phyloP scores from a whole-genome alignment of 2,329 filamentous ascomycete genomes.

The Fusarium miscanthi region DNA sequence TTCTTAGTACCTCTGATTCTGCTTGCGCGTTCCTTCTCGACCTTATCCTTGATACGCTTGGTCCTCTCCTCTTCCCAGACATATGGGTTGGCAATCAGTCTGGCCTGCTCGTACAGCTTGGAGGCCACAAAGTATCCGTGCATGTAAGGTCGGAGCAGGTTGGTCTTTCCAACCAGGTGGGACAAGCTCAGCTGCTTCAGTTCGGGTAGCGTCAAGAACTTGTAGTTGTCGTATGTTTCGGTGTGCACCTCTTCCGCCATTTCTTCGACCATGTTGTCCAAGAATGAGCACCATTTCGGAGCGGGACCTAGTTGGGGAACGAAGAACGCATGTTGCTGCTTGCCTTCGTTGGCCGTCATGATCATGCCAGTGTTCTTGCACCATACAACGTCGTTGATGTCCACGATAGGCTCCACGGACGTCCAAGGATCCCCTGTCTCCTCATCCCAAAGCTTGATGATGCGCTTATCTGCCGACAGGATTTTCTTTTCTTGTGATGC shows the following conservation, averaged over 20 bases:
- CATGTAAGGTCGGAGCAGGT: constrained; percentile 94
- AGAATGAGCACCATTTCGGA: constrained; percentile 94
- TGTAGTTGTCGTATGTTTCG: constrained; percentile 98
- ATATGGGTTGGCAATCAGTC: constrained; percentile 92
- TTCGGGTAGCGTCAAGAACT: constrained; percentile 92
- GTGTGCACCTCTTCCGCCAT: constrained; percentile 87
- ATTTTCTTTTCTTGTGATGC: constrained; percentile 85
- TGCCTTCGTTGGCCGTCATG: constrained; percentile 94
- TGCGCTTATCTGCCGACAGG: constrained; percentile 90
- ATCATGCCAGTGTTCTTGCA: constrained; percentile 94
- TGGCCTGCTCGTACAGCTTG: constrained; percentile 93
- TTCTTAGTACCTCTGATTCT: constrained; percentile 95
- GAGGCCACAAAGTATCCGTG: constrained; percentile 98
- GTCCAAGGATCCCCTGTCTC: constrained; percentile 89
- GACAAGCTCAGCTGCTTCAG: constrained; percentile 86
- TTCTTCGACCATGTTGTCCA: constrained; percentile 98
- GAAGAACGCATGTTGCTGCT: constrained; percentile 94
- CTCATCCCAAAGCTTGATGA: constrained; percentile 97
- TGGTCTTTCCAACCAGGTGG: constrained; percentile 90
- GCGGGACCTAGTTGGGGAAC: constrained; percentile 93
- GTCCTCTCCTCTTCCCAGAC: constrained; percentile 91
- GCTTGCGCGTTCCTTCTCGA: constrained; percentile 95
- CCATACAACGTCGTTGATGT: constrained; percentile 95
- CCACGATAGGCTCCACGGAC: constrained; percentile 92
- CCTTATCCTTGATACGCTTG: constrained; percentile 92